Conservation (phyloP, 192 early-diverging fungal genomes). For the Chytriomyces hyalinus region DNA sequence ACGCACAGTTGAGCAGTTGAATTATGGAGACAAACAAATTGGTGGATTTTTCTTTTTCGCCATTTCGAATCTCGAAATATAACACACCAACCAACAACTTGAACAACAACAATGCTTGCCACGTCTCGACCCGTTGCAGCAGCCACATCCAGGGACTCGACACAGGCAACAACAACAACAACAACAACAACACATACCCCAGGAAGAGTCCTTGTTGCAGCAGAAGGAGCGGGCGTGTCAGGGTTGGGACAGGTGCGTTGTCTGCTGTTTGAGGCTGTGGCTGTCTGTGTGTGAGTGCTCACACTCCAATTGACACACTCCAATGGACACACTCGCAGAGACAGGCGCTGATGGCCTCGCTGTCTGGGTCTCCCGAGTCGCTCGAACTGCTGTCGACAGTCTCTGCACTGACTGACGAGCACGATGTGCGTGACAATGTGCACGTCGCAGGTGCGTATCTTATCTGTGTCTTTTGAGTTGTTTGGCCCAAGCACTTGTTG, state of each 20-base stretch:
- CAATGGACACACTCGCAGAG: not conserved
- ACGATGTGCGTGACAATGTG: not conserved
- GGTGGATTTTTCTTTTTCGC: not conserved
- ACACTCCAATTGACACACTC: not conserved
- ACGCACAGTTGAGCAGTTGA: conserved; percentile 21
- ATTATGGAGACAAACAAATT: not conserved
- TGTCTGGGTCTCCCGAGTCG: not conserved
- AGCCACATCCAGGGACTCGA: no score
- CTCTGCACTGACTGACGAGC: not conserved
- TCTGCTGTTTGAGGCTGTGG: no score
- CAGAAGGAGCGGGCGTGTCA: no score
- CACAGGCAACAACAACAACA: no score
- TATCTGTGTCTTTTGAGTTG: not conserved
- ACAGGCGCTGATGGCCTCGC: not conserved
- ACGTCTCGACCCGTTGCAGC: not conserved
- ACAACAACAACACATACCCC: no score
- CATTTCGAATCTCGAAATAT: no score
- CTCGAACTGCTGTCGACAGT: no score
- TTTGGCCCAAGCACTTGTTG: not conserved
- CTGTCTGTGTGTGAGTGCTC: no score
- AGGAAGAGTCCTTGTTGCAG: no score
- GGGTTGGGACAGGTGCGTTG: no score
- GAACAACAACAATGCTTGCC: not conserved
- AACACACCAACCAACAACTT: no score
- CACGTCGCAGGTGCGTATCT: conserved; percentile 5